A percentile compares a stretch with the other conserved stretches of the same genome.
phyloP scores from a whole-genome alignment of 2,329 filamentous ascomycete genomes.

The Paraphoma sp. region DNA sequence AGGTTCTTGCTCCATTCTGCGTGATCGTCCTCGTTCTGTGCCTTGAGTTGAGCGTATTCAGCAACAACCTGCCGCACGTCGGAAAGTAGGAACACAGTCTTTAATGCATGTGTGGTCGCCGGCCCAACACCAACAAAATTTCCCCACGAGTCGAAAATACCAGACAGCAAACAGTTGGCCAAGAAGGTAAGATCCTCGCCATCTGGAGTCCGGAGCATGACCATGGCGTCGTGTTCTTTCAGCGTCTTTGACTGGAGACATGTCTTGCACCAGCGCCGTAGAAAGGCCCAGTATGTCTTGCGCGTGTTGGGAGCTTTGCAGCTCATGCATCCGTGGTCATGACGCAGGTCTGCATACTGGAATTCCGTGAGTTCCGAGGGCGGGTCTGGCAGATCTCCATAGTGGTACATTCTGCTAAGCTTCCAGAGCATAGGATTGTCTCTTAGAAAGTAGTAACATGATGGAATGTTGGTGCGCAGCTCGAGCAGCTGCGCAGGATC shows the following conservation, averaged over 20 bases:
- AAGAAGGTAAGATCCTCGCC: slow-evolving; percentile 38
- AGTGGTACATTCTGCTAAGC: slow-evolving; percentile 43
- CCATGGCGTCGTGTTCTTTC: slow-evolving; percentile 39
- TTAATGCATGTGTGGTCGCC: slow-evolving; percentile 40
- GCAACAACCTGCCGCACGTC: slow-evolving; percentile 38
- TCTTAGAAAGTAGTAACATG: slow-evolving; percentile 42
- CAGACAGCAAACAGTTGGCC: slow-evolving; percentile 39
- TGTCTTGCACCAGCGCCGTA: slow-evolving; percentile 50
- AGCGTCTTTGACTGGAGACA: slow-evolving; percentile 45
- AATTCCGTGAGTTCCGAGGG: slow-evolving; percentile 46
- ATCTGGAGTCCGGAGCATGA: slow-evolving; percentile 29
- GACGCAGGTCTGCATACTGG: slow-evolving; percentile 49
- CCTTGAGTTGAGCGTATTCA: slow-evolving; percentile 24
- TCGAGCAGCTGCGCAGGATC: slow-evolving; percentile 44
- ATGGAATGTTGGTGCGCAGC: slow-evolving; percentile 44
- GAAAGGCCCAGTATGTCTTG: slow-evolving; percentile 53
- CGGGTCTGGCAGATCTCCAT: slow-evolving; percentile 43
- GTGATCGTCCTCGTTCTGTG: slow-evolving; percentile 19
- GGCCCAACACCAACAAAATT: slow-evolving; percentile 47
- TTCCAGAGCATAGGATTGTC: slow-evolving; percentile 48
- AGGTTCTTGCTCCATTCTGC: slow-evolving; percentile 28
- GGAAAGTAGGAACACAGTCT: slow-evolving; percentile 39
- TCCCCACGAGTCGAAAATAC: slow-evolving; percentile 48
- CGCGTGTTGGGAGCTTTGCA: slow-evolving; percentile 44
- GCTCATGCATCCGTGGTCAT: slow-evolving; percentile 49